Evolutionary conservation across 306 rosid species (phyloP).

Genomic region (Vigna mungo): DNA sequence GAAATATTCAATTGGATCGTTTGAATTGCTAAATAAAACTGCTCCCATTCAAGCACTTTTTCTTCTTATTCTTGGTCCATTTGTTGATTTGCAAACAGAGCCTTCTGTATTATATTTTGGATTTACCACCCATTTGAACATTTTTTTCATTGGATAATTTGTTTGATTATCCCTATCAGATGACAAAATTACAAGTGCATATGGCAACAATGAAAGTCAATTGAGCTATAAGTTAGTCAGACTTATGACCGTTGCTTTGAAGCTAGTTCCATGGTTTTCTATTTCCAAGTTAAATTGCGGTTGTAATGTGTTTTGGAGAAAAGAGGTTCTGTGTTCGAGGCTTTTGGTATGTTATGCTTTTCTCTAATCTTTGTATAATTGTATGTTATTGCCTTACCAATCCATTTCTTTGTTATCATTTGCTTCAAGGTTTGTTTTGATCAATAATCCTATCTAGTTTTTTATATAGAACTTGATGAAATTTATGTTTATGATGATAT

Average conservation of each 20-base stretch:
- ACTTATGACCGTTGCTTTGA: too few species aligned
- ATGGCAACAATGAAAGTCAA: too few species aligned
- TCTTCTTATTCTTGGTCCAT: conserved; percentile 84
- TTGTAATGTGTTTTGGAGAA: too few species aligned
- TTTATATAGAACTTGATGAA: background rate
- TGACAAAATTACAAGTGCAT: too few species aligned
- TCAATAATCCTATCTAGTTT: background rate
- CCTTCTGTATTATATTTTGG: too few species aligned
- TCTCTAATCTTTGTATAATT: conserved; percentile 20
- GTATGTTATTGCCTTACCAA: background rate
- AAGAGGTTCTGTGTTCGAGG: too few species aligned
- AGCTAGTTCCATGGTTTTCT: too few species aligned
- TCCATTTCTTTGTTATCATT: conserved; percentile 17
- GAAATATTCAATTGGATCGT: conserved; percentile 95
- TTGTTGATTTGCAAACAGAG: conserved; percentile 54
- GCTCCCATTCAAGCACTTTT: conserved; percentile 93
- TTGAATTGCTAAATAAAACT: conserved; percentile 93
- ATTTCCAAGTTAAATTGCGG: too few species aligned
- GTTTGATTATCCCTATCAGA: too few species aligned
- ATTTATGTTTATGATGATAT: conserved; percentile 9
- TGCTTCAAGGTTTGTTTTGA: conserved; percentile 17
- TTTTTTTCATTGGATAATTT: too few species aligned
- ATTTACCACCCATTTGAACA: too few species aligned
- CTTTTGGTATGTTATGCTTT: background rate
- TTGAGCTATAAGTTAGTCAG: too few species aligned